These are phyloP conservation scores for Pichia californica DNA, from an alignment of 805 yeast genomes.

Conservation along the genomic window DNA sequence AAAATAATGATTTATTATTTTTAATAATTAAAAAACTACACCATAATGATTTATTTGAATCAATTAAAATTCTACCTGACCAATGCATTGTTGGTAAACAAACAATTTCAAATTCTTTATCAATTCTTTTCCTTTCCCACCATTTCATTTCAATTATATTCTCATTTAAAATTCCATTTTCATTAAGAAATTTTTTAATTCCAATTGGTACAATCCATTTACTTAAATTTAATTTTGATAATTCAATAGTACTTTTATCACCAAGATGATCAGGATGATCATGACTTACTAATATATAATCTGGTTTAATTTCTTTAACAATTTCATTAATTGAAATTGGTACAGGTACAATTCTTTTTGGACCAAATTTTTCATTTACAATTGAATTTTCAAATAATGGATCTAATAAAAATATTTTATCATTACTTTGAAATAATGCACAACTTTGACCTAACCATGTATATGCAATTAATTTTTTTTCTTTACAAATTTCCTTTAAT, in stretches of 20 bases:
- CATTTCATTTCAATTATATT: slow-evolving; percentile 71
- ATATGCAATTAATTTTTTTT: slow-evolving; percentile 45
- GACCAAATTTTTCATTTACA: slow-evolving; percentile 62
- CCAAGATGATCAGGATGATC: slow-evolving; percentile 96
- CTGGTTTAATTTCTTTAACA: slow-evolving; percentile 42
- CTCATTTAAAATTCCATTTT: slow-evolving; percentile 48
- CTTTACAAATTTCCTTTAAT: slow-evolving; percentile 14
- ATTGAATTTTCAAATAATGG: slow-evolving; percentile 70
- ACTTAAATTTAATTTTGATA: slow-evolving; percentile 41
- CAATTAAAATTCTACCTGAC: slow-evolving; percentile 83
- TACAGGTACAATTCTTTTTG: slow-evolving; percentile 72
- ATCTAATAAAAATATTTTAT: slow-evolving; percentile 64
- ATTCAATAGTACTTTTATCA: slow-evolving; percentile 42
- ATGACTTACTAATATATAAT: slow-evolving; percentile 77
- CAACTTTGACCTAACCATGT: slow-evolving; percentile 97
- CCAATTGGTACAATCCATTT: slow-evolving; percentile 90
- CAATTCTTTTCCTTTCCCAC: slow-evolving; percentile 64
- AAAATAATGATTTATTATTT: slow-evolving; percentile 64
- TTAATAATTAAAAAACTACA: slow-evolving; percentile 72
- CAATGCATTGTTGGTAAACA: slow-evolving; percentile 96
- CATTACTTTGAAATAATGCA: slow-evolving; percentile 48
- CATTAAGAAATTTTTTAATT: slow-evolving; percentile 49
- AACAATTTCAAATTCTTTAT: slow-evolving; percentile 64
- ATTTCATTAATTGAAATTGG: slow-evolving; percentile 63
- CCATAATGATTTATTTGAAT: slow-evolving; percentile 81